phyloP scores from a whole-genome alignment of 2,329 filamentous ascomycete genomes.

The Aspergillus japonicus region DNA sequence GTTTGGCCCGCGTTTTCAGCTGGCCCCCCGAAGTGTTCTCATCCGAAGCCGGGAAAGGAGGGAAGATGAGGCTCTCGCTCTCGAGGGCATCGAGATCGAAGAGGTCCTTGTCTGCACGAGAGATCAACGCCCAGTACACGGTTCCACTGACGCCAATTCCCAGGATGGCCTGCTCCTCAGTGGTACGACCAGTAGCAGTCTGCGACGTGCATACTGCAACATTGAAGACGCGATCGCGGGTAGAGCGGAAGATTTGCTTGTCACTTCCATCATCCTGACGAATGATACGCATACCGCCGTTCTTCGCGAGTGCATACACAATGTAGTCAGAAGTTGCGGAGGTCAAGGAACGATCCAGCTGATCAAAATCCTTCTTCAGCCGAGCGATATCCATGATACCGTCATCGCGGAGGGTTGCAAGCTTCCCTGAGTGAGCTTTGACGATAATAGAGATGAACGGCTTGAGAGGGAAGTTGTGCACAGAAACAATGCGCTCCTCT shows the following conservation, averaged over 20 bases:
- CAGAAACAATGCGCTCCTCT: conserved; percentile 65
- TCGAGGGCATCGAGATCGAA: conserved; percentile 77
- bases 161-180: conserved; percentile 76
- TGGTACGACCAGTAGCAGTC: conserved; percentile 46
- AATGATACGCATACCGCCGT: conserved; percentile 88
- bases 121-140: conserved; percentile 91
- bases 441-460: conserved; percentile 91
- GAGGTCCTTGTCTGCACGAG: conserved; percentile 72
- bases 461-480: conserved; percentile 95
- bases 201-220: conserved; percentile 75
- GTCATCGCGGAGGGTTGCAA: conserved; percentile 69
- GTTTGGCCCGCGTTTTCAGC: conserved; percentile 90
- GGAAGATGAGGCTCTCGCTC: conserved; percentile 82
- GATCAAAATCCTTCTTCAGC: conserved; percentile 96
- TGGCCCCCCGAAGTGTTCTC: conserved; percentile 89
- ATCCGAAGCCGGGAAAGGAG: conserved; percentile 79
- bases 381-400: conserved; percentile 88
- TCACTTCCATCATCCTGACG: conserved; percentile 90
- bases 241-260: conserved; percentile 86
- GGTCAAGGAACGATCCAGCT: conserved; percentile 90
- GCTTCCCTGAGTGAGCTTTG: conserved; percentile 41
- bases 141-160: conserved; percentile 92
- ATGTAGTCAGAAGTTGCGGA: conserved; percentile 89
- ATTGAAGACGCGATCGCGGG: conserved; percentile 92
- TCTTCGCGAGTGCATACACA: conserved; percentile 89